These are phyloP conservation scores for Colletotrichum chrysophilum DNA, from an alignment of 2,329 filamentous ascomycete species.

Conservation along the genomic window DNA sequence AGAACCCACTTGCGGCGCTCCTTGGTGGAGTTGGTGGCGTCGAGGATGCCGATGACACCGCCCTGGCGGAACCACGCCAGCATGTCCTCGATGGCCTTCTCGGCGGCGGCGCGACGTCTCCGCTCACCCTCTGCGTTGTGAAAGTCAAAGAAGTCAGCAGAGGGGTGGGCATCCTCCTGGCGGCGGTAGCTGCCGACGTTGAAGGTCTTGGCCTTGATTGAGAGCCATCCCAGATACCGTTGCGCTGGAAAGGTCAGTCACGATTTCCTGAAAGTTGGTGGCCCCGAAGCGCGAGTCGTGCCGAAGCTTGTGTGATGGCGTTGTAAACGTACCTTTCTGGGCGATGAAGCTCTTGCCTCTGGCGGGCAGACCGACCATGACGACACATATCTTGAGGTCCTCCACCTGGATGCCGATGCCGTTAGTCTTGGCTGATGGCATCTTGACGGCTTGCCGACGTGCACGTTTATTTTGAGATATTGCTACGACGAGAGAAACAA, in stretches of 20 bases:
- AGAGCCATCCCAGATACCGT: slow-evolving; percentile 96
- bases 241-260: slow-evolving; percentile 63
- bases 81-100: slow-evolving; percentile 94
- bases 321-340: slow-evolving; percentile 75
- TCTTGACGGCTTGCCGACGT: slow-evolving; percentile 28
- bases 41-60: slow-evolving; percentile 90
- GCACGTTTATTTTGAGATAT: background rate
- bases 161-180: slow-evolving; percentile 85
- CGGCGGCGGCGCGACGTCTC: slow-evolving; percentile 84
- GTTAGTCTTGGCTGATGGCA: slow-evolving; percentile 58
- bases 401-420: slow-evolving; percentile 85
- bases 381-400: slow-evolving; percentile 95
- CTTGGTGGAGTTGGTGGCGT: slow-evolving; percentile 97
- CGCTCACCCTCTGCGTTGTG: slow-evolving; percentile 90
- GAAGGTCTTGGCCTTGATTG: slow-evolving; percentile 91
- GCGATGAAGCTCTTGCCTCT: slow-evolving; percentile 97
- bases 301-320: background rate
- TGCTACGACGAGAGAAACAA: slow-evolving; percentile 8
- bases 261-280: background rate
- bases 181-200: slow-evolving; percentile 97
- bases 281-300: background rate
- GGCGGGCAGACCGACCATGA: slow-evolving; percentile 97
- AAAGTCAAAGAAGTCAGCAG: slow-evolving; percentile 94
- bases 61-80: slow-evolving; percentile 82
- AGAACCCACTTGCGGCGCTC: slow-evolving; percentile 89